These are phyloP conservation scores for Aspergillus heteromorphus DNA, from an alignment of 495 filamentous ascomycete genomes.

Conservation along the genomic window DNA sequence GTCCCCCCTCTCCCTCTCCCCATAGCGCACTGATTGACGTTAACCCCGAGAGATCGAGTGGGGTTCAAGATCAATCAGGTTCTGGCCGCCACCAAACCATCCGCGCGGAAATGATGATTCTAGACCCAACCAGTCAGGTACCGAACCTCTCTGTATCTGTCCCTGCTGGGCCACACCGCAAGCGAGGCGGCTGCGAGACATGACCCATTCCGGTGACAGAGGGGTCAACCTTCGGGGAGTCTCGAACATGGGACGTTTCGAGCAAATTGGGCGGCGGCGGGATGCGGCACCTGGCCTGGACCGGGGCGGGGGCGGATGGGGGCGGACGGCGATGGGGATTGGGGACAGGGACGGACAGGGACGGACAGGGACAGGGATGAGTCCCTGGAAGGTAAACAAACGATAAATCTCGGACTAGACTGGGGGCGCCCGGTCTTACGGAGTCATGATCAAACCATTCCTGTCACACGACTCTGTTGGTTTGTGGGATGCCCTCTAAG, in stretches of 20 bases:
- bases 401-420: too few species aligned
- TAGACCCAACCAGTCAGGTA: neutral
- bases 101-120: neutral
- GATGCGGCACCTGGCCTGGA: conserved; percentile 1
- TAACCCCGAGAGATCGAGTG: conserved; percentile 5
- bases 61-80: conserved; percentile 2
- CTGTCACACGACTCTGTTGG: neutral
- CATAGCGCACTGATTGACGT: neutral
- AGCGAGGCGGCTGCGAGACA: neutral
- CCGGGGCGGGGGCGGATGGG: too few species aligned
- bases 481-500: too few species aligned
- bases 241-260: conserved; percentile 16
- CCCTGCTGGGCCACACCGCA: neutral
- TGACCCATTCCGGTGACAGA: neutral
- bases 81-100: conserved; percentile 1
- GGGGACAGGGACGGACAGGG: too few species aligned
- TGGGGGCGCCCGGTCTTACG: neutral
- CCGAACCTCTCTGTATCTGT: neutral
- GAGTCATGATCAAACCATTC: neutral
- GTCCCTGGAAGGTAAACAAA: too few species aligned
- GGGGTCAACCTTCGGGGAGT: neutral
- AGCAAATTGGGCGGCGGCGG: conserved; percentile 7
- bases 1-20: too few species aligned
- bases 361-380: too few species aligned
- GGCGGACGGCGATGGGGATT: too few species aligned